Evolutionary conservation across 2,329 filamentous ascomycete species (phyloP).

Genomic region (Boeremia lycopersici): DNA sequence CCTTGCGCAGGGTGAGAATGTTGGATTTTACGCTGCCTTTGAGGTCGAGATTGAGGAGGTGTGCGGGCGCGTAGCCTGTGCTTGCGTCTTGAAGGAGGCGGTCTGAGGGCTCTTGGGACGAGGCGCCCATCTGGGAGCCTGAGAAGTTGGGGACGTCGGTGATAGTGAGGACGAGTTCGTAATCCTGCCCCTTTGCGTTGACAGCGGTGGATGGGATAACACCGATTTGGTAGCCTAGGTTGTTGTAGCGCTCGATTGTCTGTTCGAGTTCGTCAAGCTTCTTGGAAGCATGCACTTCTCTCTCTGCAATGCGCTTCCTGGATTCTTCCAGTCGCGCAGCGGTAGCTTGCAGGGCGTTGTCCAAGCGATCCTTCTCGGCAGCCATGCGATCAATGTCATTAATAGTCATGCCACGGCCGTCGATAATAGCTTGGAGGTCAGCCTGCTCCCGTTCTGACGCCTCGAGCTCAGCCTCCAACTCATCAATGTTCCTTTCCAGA

Average conservation of each 20-base stretch:
- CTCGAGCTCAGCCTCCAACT: slow-evolving; percentile 84
- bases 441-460: slow-evolving; percentile 78
- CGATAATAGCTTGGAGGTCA: slow-evolving; percentile 81
- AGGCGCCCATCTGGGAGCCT: slow-evolving; percentile 56
- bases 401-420: slow-evolving; percentile 92
- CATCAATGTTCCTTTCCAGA: slow-evolving; percentile 84
- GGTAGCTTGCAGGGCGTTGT: slow-evolving; percentile 82
- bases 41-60: slow-evolving; percentile 87
- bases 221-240: slow-evolving; percentile 89
- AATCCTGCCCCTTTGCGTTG: slow-evolving; percentile 84
- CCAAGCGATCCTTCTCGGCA: slow-evolving; percentile 89
- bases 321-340: slow-evolving; percentile 79
- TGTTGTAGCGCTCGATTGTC: slow-evolving; percentile 89
- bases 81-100: slow-evolving; percentile 80
- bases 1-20: slow-evolving; percentile 80
- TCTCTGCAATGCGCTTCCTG: slow-evolving; percentile 81
- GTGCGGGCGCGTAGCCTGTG: slow-evolving; percentile 87
- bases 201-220: slow-evolving; percentile 83
- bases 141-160: slow-evolving; percentile 78
- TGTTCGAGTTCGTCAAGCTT: slow-evolving; percentile 93
- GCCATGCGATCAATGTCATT: slow-evolving; percentile 99
- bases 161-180: slow-evolving; percentile 83
- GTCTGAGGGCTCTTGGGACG: slow-evolving; percentile 61
- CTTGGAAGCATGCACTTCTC: slow-evolving; percentile 82
- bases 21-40: slow-evolving; percentile 80